phyloP scores from a whole-genome alignment of 106 monocot genomes.

The Apostasia ramifera region DNA sequence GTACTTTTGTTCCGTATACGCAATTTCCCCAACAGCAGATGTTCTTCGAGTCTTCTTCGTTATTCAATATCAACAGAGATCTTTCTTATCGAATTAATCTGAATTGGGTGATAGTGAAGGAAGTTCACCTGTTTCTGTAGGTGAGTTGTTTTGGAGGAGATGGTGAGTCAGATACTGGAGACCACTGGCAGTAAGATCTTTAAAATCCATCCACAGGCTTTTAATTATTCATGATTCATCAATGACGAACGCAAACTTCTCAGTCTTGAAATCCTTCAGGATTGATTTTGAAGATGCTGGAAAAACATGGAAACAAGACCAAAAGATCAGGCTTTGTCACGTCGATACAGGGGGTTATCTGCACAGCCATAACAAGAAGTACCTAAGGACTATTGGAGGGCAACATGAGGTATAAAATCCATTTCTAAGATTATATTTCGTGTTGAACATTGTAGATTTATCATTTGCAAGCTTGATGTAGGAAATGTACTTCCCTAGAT shows the following conservation, averaged over 20 bases:
- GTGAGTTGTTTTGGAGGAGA: slow-evolving; percentile 80
- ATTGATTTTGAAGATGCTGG: slow-evolving; percentile 62
- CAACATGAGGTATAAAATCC: slow-evolving; percentile 64
- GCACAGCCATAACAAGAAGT: slow-evolving; percentile 79
- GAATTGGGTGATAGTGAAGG: neutral
- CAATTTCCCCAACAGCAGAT: too few species aligned
- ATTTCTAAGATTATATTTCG: neutral
- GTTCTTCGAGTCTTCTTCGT: too few species aligned
- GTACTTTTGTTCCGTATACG: too few species aligned
- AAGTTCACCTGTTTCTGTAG: slow-evolving; percentile 17
- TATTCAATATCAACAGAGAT: too few species aligned
- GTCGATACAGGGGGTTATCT: slow-evolving; percentile 75
- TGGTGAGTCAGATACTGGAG: slow-evolving; percentile 56
- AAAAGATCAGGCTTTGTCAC: slow-evolving; percentile 51
- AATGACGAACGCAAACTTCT: neutral
- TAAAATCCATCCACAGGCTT: neutral
- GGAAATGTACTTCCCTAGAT: neutral
- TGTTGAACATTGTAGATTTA: neutral
- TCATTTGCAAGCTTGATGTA: neutral
- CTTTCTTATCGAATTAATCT: too few species aligned
- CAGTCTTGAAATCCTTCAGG: slow-evolving; percentile 11
- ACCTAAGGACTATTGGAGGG: slow-evolving; percentile 49
- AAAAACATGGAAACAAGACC: slow-evolving; percentile 70
- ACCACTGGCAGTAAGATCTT: slow-evolving; percentile 61
- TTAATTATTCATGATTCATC: neutral